These are phyloP conservation scores for Skeletonema potamos DNA, from an alignment of 108 stramenopile genomes.

Conservation along the genomic window DNA sequence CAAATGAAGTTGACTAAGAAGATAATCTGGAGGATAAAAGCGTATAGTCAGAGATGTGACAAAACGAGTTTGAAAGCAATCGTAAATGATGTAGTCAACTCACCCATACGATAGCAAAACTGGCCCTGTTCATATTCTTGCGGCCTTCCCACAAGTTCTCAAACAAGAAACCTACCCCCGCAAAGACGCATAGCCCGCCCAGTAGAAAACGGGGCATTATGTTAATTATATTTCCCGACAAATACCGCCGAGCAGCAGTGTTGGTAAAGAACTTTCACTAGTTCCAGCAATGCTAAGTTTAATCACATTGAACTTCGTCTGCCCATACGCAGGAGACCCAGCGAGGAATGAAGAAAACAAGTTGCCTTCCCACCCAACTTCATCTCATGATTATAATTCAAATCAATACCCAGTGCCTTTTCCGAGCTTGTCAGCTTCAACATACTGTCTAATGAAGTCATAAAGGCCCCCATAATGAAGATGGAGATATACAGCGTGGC, in stretches of 20 bases:
- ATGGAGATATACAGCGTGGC: background rate
- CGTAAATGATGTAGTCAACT: background rate
- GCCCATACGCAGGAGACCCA: background rate
- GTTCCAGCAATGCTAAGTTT: background rate
- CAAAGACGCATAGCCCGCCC: background rate
- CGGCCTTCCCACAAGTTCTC: background rate
- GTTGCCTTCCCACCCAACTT: background rate
- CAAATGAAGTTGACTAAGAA: background rate
- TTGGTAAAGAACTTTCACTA: background rate
- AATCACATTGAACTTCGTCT: background rate
- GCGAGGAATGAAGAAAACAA: background rate
- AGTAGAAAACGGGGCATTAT: background rate
- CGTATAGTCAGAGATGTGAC: background rate
- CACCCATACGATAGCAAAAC: background rate
- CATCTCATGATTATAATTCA: background rate
- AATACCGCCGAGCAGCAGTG: background rate
- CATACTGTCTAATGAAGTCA: background rate
- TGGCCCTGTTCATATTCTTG: background rate
- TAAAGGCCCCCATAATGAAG: background rate
- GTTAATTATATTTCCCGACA: background rate
- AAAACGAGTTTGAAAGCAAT: background rate
- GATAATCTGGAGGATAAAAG: background rate
- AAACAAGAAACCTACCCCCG: background rate
- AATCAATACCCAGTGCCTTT: background rate
- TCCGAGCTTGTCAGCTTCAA: background rate